phyloP scores from a whole-genome alignment of 257 asterid species.

The Fraxinus americana region DNA sequence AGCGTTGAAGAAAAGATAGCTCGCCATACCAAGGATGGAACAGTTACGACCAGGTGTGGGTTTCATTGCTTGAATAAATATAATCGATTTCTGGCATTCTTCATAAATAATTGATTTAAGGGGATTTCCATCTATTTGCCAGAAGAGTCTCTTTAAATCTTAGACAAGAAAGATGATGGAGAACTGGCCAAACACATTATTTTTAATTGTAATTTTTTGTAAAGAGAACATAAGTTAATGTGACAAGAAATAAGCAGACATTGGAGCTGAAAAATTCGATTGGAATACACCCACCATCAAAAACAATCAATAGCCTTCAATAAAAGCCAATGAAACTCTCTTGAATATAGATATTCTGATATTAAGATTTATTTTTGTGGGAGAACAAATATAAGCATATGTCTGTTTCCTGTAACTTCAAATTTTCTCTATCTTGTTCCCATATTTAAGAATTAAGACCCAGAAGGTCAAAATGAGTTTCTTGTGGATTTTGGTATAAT shows the following conservation, averaged over 20 bases:
- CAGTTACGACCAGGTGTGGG: slow-evolving; percentile 65
- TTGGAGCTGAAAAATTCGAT: too few species aligned
- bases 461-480: background rate
- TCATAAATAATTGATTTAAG: background rate
- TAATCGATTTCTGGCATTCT: background rate
- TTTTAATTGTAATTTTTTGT: background rate
- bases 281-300: background rate
- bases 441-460: background rate
- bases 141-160: background rate
- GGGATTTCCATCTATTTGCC: background rate
- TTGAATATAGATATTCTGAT: background rate
- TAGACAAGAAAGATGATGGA: background rate
- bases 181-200: background rate
- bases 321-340: background rate
- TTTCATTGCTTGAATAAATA: slow-evolving; percentile 5
- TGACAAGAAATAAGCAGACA: background rate
- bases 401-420: background rate
- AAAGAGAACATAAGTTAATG: background rate
- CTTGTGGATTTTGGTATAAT: background rate
- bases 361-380: background rate
- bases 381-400: background rate
- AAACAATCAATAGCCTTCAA: background rate
- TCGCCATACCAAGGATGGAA: slow-evolving; percentile 82
- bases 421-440: background rate
- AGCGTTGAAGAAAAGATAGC: slow-evolving; percentile 97